Base-by-base conservation (phyloP, 2,329 filamentous ascomycete genomes). In the Ceratocystis smalleyi region DNA sequence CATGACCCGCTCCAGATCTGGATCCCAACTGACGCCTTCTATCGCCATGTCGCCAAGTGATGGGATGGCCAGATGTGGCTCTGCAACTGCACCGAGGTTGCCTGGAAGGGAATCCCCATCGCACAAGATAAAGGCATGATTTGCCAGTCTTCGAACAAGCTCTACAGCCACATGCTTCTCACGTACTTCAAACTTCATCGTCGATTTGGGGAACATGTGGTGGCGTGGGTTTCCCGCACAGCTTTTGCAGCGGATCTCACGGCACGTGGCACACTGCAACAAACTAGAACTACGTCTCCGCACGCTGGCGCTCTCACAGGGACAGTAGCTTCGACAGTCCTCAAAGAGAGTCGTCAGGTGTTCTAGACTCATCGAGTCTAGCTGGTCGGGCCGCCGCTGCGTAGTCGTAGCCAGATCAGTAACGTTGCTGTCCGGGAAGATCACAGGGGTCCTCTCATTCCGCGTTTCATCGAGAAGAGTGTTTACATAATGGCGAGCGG, bases 151-250 rank as follows among this genome's bases (percentile, higher is more conserved):
- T 17, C 49, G n/a, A 65, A 65, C 17, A 67, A 35, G 49, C 17
- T 45, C 54, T 10, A 64, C 45, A 7, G 57, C 62, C n/a, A 27
- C 35, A 5, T 47, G 54, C 32, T 60, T 35, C 8, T 43, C 27
- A 17, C 54, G 30, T 27, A 64, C 27, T 32, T 57, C 24, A 10
- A 57, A 57, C 27, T 57, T 32, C 5, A 32, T 30, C 3, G 30
- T 30, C 15, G 54, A 57, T 1, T n/a, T n/a, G 2, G 62, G 32
- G 4, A 15, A 22, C 59, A 72, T 73, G 1, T 69, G 27, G 65
- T 78, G 76, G 0, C 54, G 43, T 0, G 76, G 76, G 40, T 77
- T 77, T 1, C 75, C 75, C 7, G 69, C 68, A 64, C 77, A 78
- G 32, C 66, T 69, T 10, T 67, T 66, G 68, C 76, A 78, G 15